Evolutionary conservation across 2,329 filamentous ascomycete species (phyloP).

Genomic region (Colletotrichum higginsianum): DNA sequence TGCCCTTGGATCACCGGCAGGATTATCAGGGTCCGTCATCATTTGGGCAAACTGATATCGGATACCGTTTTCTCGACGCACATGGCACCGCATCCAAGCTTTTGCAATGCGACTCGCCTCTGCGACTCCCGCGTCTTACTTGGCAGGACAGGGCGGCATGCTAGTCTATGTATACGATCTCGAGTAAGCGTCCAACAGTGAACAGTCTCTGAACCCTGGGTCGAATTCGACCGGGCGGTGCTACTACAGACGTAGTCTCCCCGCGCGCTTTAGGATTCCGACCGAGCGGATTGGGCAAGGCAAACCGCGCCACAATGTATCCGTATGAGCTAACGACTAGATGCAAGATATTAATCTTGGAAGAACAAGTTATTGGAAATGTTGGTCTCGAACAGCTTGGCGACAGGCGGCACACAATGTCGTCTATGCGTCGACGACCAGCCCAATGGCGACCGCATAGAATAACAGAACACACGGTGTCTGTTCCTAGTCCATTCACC

Average conservation of each 20-base stretch:
- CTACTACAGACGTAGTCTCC: background rate
- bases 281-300: background rate
- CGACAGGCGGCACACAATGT: background rate
- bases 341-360: background rate
- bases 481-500: too few species aligned
- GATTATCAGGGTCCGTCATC: background rate
- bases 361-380: conserved; percentile 3
- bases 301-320: background rate
- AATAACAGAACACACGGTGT: background rate
- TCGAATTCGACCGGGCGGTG: background rate
- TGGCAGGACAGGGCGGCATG: background rate
- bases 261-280: background rate
- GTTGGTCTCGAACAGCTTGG: background rate
- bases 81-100: background rate
- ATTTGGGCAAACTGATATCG: background rate
- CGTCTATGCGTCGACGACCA: background rate
- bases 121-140: background rate
- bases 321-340: background rate
- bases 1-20: background rate
- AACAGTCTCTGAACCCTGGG: too few species aligned
- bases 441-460: background rate
- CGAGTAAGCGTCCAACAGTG: background rate
- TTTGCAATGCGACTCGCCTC: background rate
- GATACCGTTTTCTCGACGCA: background rate
- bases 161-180: background rate